These are phyloP conservation scores for Purpureocillium takamizusanense DNA, from an alignment of 2,329 filamentous ascomycete species.

Conservation along the genomic window DNA sequence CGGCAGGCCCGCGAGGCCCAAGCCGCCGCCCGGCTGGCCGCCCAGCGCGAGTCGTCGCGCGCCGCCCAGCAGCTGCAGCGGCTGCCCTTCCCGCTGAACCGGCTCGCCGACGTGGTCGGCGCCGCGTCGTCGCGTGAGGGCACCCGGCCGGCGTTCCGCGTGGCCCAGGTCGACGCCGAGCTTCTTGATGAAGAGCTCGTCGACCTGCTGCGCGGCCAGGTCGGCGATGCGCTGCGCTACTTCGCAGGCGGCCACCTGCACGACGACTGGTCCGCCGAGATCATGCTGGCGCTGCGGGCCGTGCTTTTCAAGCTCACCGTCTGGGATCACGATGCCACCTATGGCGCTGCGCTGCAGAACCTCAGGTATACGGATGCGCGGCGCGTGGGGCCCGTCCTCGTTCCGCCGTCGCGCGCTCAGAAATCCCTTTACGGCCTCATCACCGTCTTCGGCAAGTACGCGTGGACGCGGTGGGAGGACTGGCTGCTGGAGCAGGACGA, in stretches of 20 bases:
- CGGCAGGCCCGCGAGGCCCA: slow-evolving; percentile 66
- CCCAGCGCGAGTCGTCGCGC: slow-evolving; percentile 40
- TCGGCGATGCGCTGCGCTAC: slow-evolving; percentile 81
- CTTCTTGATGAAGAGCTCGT: slow-evolving; percentile 89
- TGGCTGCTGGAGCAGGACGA: slow-evolving; percentile 72
- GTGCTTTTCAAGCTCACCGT: slow-evolving; percentile 89
- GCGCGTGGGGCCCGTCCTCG: slow-evolving; percentile 49
- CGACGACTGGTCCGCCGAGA: slow-evolving; percentile 83
- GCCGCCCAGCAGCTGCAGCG: slow-evolving; percentile 45
- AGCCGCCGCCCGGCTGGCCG: slow-evolving; percentile 45
- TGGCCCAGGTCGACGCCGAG: slow-evolving; percentile 93
- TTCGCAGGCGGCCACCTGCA: slow-evolving; percentile 65
- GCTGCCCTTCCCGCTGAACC: slow-evolving; percentile 54
- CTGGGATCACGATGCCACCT: slow-evolving; percentile 94
- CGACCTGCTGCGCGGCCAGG: slow-evolving; percentile 74
- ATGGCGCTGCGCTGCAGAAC: slow-evolving; percentile 88
- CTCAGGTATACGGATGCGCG: slow-evolving; percentile 83
- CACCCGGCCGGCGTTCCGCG: slow-evolving; percentile 77
- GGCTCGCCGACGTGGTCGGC: slow-evolving; percentile 57
- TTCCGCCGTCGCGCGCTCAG: slow-evolving; percentile 69
- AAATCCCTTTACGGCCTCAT: slow-evolving; percentile 77
- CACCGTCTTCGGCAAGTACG: slow-evolving; percentile 81
- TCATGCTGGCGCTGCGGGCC: slow-evolving; percentile 65
- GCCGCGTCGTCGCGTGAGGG: slow-evolving; percentile 64
- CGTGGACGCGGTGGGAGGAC: slow-evolving; percentile 86